Evolutionary conservation across 2,329 filamentous ascomycete genomes (phyloP), one percentile per base, ranked within the genome.

Genomic region (Alternaria gansuensis): DNA sequence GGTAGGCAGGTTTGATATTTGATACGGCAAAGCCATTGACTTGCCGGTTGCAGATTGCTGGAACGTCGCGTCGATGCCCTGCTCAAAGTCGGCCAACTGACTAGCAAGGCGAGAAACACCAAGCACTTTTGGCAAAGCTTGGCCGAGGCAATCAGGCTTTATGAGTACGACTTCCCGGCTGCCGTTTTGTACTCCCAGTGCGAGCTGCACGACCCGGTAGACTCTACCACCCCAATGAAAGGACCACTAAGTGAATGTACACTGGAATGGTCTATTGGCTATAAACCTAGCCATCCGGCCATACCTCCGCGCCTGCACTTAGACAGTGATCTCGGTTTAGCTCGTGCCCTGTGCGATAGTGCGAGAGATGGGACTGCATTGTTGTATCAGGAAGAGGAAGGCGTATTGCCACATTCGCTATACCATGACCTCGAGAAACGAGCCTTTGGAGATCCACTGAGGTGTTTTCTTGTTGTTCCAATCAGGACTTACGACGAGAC

Each of bases 91-190:
- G 44, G 59, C 21, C 59, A 62, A 41, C 33, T 59, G 24, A 49
- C 43, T 23, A 62, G 60, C 29, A 50, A 56, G 33, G 60, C 60
- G 9, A 51, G 49, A 43, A 40, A 53, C 33, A 52, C 37, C n/a
- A 54, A 59, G 4, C n/a, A 41, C 3, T 64, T 64, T 29, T 64
- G 62, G 62, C 34, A 40, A 2, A 36, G 45, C 13, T 50, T 64
- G 14, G 43, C 28, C 24, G 48, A 62, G 5, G 51, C 62, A 8
- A 44, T 64, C 21, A 39, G 45, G 23, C 48, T 55, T 23, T 62
- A 33, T 28, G 59, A 64, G 31, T 64, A 64, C 45, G 62, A 64
- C 34, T 59, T 64, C 28, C 62, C 62, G 23, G 45, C 39, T 8
- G 62, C 55, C 23, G 41, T 64, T 26, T 14, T 64, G 3, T 64